Conservation (phyloP, 768 basidiomycete species). For the Agrocybe pediades region DNA sequence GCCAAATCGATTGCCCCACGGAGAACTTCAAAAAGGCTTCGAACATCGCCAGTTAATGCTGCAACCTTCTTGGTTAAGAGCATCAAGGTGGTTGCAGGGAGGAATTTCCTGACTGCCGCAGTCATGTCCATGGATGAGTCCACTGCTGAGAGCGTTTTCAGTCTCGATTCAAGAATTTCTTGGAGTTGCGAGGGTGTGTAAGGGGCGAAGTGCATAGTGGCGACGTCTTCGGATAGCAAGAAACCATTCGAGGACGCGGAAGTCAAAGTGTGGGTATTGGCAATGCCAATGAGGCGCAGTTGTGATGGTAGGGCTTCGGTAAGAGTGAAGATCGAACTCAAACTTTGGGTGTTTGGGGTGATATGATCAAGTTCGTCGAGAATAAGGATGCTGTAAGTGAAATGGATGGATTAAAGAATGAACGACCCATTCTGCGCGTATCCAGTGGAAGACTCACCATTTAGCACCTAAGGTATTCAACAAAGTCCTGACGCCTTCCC, state of each 20-base stretch:
- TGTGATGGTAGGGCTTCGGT: slow-evolving; percentile 50
- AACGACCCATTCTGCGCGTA: slow-evolving; percentile 10
- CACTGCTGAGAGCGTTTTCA: slow-evolving; percentile 49
- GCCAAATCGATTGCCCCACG: slow-evolving; percentile 79
- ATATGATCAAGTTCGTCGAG: slow-evolving; percentile 90
- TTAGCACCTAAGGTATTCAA: slow-evolving; percentile 46
- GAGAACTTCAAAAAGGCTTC: slow-evolving; percentile 78
- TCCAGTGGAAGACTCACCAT: slow-evolving; percentile 44
- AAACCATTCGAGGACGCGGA: slow-evolving; percentile 43
- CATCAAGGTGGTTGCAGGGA: slow-evolving; percentile 64
- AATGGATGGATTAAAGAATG: slow-evolving; percentile 8
- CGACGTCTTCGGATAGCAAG: slow-evolving; percentile 41
- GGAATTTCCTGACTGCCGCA: slow-evolving; percentile 48
- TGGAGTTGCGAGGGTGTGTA: slow-evolving; percentile 76
- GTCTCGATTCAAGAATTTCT: slow-evolving; percentile 65
- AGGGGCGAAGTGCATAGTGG: slow-evolving; percentile 79
- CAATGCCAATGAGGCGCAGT: slow-evolving; percentile 80
- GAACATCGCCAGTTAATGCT: slow-evolving; percentile 80
- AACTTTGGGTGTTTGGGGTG: slow-evolving; percentile 56
- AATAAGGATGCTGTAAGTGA: slow-evolving; percentile 75
- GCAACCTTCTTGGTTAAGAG: slow-evolving; percentile 82
- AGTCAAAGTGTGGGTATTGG: slow-evolving; percentile 86
- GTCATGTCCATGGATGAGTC: slow-evolving; percentile 29
- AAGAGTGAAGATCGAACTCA: slow-evolving; percentile 70
- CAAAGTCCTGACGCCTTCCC: slow-evolving; percentile 48